Percentiles rank a stretch among this genome's conserved stretches.
phyloP scores from a whole-genome alignment of 2,329 filamentous ascomycete species.

The Elsinoe australis region DNA sequence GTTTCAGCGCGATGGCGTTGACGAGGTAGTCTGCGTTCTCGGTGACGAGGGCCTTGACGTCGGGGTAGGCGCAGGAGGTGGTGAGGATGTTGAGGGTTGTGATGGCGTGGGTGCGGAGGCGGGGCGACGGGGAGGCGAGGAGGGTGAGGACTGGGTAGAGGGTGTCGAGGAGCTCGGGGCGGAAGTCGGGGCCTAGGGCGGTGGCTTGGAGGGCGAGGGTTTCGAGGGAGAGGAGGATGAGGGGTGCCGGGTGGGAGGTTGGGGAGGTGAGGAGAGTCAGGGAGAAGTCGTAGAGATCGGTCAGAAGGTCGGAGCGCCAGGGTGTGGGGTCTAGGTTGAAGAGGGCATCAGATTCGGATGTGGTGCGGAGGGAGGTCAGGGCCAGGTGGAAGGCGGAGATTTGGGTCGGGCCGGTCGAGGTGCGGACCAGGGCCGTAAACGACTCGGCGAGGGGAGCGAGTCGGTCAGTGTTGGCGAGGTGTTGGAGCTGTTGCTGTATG shows the following conservation, averaged over 20 bases:
- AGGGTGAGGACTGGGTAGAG: slow-evolving; percentile 89
- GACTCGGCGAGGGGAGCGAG: not conserved
- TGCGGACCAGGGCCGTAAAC: slow-evolving; percentile 21
- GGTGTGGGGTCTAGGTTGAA: slow-evolving; percentile 31
- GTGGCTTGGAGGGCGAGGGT: slow-evolving; percentile 67
- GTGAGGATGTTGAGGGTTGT: slow-evolving; percentile 76
- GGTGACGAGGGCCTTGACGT: slow-evolving; percentile 71
- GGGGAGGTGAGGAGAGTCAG: slow-evolving; percentile 50
- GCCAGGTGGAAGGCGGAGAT: slow-evolving; percentile 74
- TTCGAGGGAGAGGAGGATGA: slow-evolving; percentile 74
- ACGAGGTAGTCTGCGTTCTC: slow-evolving; percentile 95
- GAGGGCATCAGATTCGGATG: slow-evolving; percentile 45
- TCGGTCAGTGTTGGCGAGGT: not conserved
- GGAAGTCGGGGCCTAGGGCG: slow-evolving; percentile 60
- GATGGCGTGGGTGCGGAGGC: slow-evolving; percentile 73
- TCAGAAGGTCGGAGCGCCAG: slow-evolving; percentile 29
- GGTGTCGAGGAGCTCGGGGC: slow-evolving; percentile 79
- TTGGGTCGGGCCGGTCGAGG: slow-evolving; percentile 50
- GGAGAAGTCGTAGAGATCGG: slow-evolving; percentile 64
- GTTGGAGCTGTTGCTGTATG: not conserved
- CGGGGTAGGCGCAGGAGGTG: slow-evolving; percentile 62
- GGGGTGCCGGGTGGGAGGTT: slow-evolving; percentile 55
- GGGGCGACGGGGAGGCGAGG: slow-evolving; percentile 61
- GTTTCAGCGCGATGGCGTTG: slow-evolving; percentile 78
- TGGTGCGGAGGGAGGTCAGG: slow-evolving; percentile 60